Base-by-base conservation (phyloP, 345 rosid species). In the Citrus mangshanensis region DNA sequence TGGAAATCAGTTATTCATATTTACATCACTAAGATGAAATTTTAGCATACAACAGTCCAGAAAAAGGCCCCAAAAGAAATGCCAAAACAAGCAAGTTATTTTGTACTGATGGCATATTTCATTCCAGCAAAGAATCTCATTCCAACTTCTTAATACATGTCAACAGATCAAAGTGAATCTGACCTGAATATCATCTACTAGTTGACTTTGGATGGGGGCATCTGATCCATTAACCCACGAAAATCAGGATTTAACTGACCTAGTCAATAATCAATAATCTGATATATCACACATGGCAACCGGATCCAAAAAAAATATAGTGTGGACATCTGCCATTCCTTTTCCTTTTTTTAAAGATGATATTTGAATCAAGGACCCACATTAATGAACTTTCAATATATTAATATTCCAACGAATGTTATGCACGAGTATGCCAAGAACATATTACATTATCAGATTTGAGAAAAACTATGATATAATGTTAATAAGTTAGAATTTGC, bases 1-100 rank as follows among this genome's bases (percentile, higher is more conserved):
- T 24, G 66, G 56, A 27, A 81, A 76, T 73, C 67, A 84, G 71
- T 67, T 58, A 78, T 82, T 46, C 63, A 25, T 61, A 51, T 27
- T 38, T 19, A 13, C 69, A 74, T 42, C 58, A 42, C 4, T 73
- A 63, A 70, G n/a, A 21, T 32, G n/a, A 74, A 55, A 46, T 18
- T 54, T 66, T 70, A 78, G 35, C 32, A 68, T 42, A 51, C 25
- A 76, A 12, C 32, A 70, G 62, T 38, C 54, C 51, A 58, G 35
- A 76, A 78, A 77, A 27, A 6, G 49, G 56, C 75, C 55, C 73
- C 65, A 75, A 61, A 49, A 80, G 18, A 9, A 49, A 58, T 62
- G 35, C 74, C 28, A 61, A 54, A 16, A 54, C 30, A 35, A 65
- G 42, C 63, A 76, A 56, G 64, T 72, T 56, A 51, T 8, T 27